These are phyloP conservation scores for Fusarium oligoseptatum DNA, from an alignment of 2,329 filamentous ascomycete genomes.

Conservation along the genomic window DNA sequence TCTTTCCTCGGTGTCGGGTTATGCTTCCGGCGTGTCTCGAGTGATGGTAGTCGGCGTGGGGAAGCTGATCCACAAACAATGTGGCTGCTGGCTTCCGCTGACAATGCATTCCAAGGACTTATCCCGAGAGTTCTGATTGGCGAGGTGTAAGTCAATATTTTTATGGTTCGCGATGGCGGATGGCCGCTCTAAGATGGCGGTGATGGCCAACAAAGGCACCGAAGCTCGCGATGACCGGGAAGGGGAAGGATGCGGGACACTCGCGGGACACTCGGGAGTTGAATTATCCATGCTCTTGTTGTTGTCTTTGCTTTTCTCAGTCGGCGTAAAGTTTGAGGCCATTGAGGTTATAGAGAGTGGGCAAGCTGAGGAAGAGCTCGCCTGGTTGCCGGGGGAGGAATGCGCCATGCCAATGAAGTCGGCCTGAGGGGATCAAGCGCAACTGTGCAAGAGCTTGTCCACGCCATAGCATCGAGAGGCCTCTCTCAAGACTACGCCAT, in stretches of 20 bases:
- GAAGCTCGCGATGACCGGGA: background rate
- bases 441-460: background rate
- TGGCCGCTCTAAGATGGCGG: background rate
- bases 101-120: background rate
- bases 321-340: conserved; percentile 32
- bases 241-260: background rate
- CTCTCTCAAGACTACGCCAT: background rate
- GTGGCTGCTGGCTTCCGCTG: conserved; percentile 6
- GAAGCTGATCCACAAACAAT: background rate
- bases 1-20: background rate
- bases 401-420: conserved; percentile 20
- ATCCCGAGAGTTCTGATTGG: background rate
- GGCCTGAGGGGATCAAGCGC: background rate
- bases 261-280: background rate
- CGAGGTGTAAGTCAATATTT: background rate
- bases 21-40: conserved; percentile 6
- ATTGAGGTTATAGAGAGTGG: conserved; percentile 10
- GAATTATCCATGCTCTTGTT: background rate
- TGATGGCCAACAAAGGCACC: background rate
- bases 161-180: conserved; percentile 1
- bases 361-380: background rate
- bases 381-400: conserved; percentile 28
- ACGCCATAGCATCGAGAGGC: background rate
- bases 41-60: conserved; percentile 4
- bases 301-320: conserved; percentile 4